Conservation (phyloP, 2,329 filamentous ascomycete species). For the Fonsecaea pugnacius region DNA sequence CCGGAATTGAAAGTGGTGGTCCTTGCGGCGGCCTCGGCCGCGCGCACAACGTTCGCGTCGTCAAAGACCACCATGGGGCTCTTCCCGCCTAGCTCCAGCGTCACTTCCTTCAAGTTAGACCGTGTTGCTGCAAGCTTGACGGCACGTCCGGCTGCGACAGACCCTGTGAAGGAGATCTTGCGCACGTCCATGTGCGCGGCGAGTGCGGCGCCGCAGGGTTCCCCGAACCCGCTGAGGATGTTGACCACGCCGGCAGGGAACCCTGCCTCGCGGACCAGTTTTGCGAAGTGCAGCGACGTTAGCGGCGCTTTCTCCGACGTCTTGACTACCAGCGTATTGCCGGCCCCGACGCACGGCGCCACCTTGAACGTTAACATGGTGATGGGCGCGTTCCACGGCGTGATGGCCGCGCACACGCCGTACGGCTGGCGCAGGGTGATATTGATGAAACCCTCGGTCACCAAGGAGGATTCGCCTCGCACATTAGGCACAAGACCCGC, state of each 20-base stretch:
- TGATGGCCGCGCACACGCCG: too few relatives aligned
- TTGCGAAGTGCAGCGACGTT: too few relatives aligned
- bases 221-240: slow-evolving; percentile 69
- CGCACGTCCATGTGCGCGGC: slow-evolving; percentile 69
- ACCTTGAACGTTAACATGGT: too few relatives aligned
- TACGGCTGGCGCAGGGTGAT: too few relatives aligned
- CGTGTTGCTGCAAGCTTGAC: slow-evolving; percentile 43
- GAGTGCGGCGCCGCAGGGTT: slow-evolving; percentile 68
- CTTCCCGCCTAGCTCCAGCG: slow-evolving; percentile 64
- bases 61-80: slow-evolving; percentile 62
- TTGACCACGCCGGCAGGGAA: slow-evolving; percentile 79
- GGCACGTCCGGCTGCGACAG: slow-evolving; percentile 67
- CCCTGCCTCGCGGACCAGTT: slow-evolving; percentile 54
- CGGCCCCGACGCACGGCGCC: too few relatives aligned
- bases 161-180: slow-evolving; percentile 79
- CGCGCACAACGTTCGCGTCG: slow-evolving; percentile 48
- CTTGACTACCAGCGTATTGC: too few relatives aligned
- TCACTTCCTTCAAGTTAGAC: slow-evolving; percentile 61
- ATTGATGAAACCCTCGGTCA: too few relatives aligned
- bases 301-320: too few relatives aligned
- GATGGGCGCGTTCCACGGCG: too few relatives aligned
- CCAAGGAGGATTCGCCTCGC: too few relatives aligned
- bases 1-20: slow-evolving; percentile 41
- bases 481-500: too few relatives aligned
- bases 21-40: too few relatives aligned